Evolutionary conservation across 352 stramenopile species (phyloP).

Genomic region (Phytophthora idaei): DNA sequence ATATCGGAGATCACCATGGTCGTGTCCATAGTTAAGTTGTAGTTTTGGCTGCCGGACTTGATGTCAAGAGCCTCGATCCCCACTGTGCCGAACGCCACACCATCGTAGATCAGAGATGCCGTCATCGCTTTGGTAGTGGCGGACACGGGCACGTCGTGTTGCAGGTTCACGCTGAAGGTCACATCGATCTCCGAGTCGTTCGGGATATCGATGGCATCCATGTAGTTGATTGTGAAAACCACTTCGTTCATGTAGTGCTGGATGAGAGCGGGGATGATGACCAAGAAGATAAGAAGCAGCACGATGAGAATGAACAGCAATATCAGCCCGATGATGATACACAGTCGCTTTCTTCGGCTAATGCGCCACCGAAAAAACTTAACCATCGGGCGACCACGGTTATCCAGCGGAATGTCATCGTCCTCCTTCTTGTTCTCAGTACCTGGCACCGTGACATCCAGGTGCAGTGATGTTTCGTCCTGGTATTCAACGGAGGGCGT

Average conservation of each 20-base stretch:
- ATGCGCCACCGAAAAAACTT: too few relatives aligned
- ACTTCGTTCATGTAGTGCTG: too few relatives aligned
- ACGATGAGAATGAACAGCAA: too few relatives aligned
- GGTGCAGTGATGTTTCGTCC: conserved; percentile 16
- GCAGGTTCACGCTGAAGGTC: conserved; percentile 54
- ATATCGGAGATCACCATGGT: conserved; percentile 45
- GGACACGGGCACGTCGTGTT: conserved; percentile 44
- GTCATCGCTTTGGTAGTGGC: conserved; percentile 50
- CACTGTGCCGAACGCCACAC: conserved; percentile 5
- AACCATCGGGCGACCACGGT: too few relatives aligned
- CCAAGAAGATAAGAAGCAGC: too few relatives aligned
- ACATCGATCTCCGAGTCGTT: conserved; percentile 48
- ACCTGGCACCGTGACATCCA: conserved; percentile 24
- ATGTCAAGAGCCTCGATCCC: too few relatives aligned
- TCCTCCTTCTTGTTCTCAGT: too few relatives aligned
- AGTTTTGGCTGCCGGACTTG: conserved; percentile 36
- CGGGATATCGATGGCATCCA: neutral
- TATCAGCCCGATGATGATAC: too few relatives aligned
- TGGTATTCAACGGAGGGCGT: conserved; percentile 26
- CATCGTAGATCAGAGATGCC: conserved; percentile 45
- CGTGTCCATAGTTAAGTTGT: conserved; percentile 55
- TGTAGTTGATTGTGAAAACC: too few relatives aligned
- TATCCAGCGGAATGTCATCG: too few relatives aligned
- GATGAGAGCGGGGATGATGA: too few relatives aligned
- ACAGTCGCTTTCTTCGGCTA: too few relatives aligned